Evolutionary conservation across 2,329 filamentous ascomycete species (phyloP), one percentile per base, ranked within the genome.

Genomic region (Metarhizium humberi): DNA sequence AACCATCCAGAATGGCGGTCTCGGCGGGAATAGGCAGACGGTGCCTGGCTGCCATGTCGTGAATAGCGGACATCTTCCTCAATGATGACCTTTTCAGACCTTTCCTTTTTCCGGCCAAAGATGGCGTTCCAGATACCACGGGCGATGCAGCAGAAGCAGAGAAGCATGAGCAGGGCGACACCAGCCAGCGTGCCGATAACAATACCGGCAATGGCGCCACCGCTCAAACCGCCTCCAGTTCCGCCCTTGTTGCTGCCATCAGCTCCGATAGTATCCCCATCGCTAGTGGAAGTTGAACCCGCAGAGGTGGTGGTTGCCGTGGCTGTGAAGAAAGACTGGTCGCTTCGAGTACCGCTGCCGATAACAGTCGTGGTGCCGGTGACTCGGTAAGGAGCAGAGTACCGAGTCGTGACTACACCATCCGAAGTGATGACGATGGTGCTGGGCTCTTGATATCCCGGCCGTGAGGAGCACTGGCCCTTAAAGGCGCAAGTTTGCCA

Each of bases 181-280:
- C 86, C 88, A 14, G 79, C 78, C 51, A 92, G 76, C 11, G 82
- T 80, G 59, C 88, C 88, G 55, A 92, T 85, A 60, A 92, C 88
- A 63, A 92, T 92, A 57, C 88, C 88, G 16, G 88, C 88, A 63
- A 92, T 92, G 57, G 86, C 88, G 53, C 87, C 88, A 47, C 77
- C 80, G 63, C 84, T 88, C 54, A 92, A 77, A 47, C 72, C 69
- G 55, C 71, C 71, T 32, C 72, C 70, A 42, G 59, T 63, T 45
- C 70, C 72, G 49, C 69, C 68, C 38, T 74, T 75, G 38, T 74
- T 75, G 36, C 62, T 63, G 18, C 67, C 71, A 47, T 64, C 67
- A 16, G 63, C 66, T 8, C 67, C 69, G 29, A 70, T 73, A 63
- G 67, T 64, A 14, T 64, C 65, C 51, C 75, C 76, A 49, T 76